Conservation (phyloP, 805 yeast species). For the Candida glaebosa region DNA sequence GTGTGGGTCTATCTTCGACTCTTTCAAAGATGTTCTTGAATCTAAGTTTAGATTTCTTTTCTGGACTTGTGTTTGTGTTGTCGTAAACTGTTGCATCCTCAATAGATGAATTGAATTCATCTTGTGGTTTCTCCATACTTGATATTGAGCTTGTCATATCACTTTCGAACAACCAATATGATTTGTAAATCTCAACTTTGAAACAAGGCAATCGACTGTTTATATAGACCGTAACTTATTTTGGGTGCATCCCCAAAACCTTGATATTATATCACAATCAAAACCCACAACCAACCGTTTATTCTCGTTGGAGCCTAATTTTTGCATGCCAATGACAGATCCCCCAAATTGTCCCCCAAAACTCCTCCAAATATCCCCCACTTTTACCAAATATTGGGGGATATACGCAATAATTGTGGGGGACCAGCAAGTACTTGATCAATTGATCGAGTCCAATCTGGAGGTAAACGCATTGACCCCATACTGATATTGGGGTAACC, state of each 20-base stretch:
- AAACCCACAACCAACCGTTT: background rate
- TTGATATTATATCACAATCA: too few species aligned
- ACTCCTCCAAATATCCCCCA: background rate
- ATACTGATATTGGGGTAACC: background rate
- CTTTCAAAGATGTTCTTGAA: slow-evolving; percentile 22
- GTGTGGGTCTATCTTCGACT: slow-evolving; percentile 38
- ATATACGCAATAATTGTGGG: background rate
- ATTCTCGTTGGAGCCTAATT: background rate
- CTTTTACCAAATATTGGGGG: background rate
- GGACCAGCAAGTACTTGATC: too few species aligned
- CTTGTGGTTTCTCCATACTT: slow-evolving; percentile 1
- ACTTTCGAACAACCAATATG: background rate
- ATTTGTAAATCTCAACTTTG: background rate
- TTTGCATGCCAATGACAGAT: too few species aligned
- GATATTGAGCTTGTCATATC: background rate
- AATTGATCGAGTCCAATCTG: too few species aligned
- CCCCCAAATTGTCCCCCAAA: background rate
- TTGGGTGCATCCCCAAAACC: background rate
- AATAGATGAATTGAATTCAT: slow-evolving; percentile 1
- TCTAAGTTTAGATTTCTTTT: slow-evolving; percentile 1
- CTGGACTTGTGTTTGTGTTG: background rate
- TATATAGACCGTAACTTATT: background rate
- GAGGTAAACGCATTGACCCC: background rate
- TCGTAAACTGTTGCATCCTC: background rate
- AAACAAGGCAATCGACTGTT: background rate